These are phyloP conservation scores for Lactarius akahatsu DNA, from an alignment of 768 basidiomycete species.

Conservation along the genomic window DNA sequence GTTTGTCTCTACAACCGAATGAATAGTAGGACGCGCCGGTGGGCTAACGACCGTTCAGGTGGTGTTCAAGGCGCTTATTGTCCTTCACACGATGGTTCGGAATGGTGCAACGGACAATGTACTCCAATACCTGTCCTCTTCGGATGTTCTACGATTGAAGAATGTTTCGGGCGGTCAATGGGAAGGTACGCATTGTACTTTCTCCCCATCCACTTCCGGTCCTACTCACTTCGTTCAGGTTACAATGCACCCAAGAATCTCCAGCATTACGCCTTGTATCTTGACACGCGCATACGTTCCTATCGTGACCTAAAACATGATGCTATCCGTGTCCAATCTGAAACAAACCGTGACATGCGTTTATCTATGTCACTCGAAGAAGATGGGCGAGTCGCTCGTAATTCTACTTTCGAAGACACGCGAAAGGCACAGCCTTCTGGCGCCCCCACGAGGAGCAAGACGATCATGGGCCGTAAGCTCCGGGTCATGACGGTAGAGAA, in stretches of 20 bases:
- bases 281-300: slow-evolving; percentile 83
- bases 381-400: slow-evolving; percentile 34
- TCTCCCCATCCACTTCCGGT: slow-evolving; percentile 1
- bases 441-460: slow-evolving; percentile 58
- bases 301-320: slow-evolving; percentile 94
- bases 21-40: neutral
- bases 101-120: slow-evolving; percentile 96
- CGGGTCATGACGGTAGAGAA: slow-evolving; percentile 94
- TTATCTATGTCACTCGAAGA: slow-evolving; percentile 64
- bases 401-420: slow-evolving; percentile 24
- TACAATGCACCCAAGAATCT: slow-evolving; percentile 85
- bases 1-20: slow-evolving; percentile 34
- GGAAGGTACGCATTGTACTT: slow-evolving; percentile 62
- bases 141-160: slow-evolving; percentile 76
- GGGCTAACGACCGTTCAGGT: slow-evolving; percentile 50
- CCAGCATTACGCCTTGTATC: slow-evolving; percentile 82
- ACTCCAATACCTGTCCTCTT: slow-evolving; percentile 74
- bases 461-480: slow-evolving; percentile 78
- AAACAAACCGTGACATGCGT: slow-evolving; percentile 84
- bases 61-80: slow-evolving; percentile 97
- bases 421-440: neutral
- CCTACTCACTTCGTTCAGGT: slow-evolving; percentile 45
- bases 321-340: slow-evolving; percentile 89
- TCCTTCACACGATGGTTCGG: slow-evolving; percentile 94
- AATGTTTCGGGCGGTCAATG: slow-evolving; percentile 81